Evolutionary conservation across 805 yeast genomes (phyloP), one percentile per base, ranked within the genome.

Genomic region (Ogataea ramenticola): DNA sequence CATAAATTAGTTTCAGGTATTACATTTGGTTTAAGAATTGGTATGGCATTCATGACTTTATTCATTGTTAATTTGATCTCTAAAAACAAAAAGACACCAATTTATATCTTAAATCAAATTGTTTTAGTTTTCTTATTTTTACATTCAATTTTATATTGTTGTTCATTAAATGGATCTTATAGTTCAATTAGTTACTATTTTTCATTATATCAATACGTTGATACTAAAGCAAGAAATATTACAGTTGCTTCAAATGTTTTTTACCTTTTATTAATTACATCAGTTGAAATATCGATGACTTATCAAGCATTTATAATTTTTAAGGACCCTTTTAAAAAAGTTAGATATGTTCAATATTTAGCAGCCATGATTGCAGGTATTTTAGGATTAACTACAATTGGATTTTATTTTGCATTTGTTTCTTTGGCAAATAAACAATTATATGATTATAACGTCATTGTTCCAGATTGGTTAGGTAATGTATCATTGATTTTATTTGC

Each of bases 261-360:
- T 45, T 80, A 80, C 49, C 69, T 80, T 4, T 47, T 88, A 12
- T 62, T 88, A 37, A 72, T 86, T 17, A 64, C 71, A 0, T 66
- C 77, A 10, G 75, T 90, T 43, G 85, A 87, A 59, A 49, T 66
- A 0, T 81, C 93, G 0, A 63, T 91, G 55, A 70, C 80, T 2
- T 79, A 79, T 56, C 98, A 91, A 64, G 75, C 85, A 9, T 72
- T 69, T 48, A 75, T 83, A 29, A 79, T 93, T 41, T 86, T 86
- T 65, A 71, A 75, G 44, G 68, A 75, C n/a, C 77, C 80, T 17
- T 71, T 70, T n/a, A 34, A 49, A 12, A 36, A 46, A 8, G 65
- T 72, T 27, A 68, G 65, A 35, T 60, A 53, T 24, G 46, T 75
- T 31, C 75, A 80, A 1, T 44, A 58, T 33, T 6, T 62, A 0